phyloP scores from a whole-genome alignment of 2,329 filamentous ascomycete genomes.

The Colletotrichum sp. region DNA sequence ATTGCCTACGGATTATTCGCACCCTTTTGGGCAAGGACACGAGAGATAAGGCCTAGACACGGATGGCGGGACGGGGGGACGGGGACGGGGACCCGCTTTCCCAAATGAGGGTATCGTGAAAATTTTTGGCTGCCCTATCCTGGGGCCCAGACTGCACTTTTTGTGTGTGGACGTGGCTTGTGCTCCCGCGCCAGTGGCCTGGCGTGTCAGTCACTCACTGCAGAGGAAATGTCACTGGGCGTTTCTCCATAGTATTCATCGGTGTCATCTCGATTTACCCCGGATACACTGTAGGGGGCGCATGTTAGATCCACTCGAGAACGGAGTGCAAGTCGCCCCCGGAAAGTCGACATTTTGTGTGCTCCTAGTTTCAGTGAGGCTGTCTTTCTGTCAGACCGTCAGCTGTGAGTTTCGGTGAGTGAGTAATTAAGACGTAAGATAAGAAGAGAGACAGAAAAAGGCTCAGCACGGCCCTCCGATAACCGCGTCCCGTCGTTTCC shows the following conservation, averaged over 20 bases:
- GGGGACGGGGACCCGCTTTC: neutral
- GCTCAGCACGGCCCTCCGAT: neutral
- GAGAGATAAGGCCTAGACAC: neutral
- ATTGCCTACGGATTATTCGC: neutral
- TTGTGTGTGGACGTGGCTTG: neutral
- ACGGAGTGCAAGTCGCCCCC: neutral
- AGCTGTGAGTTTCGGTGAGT: neutral
- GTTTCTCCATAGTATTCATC: neutral
- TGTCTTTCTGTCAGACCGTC: neutral
- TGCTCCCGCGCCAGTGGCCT: neutral
- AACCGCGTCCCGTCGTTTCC: neutral
- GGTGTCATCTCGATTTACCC: constrained; percentile 4
- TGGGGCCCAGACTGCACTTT: neutral
- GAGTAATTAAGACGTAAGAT: neutral
- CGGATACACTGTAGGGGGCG: neutral
- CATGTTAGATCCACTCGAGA: neutral
- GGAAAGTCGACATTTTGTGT: neutral
- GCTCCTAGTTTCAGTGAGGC: neutral
- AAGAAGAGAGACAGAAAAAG: neutral
- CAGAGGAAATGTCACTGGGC: neutral
- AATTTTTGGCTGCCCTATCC: constrained; percentile 17
- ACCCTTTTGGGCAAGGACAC: neutral
- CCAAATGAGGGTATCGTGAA: constrained; percentile 21
- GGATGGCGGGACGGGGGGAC: neutral
- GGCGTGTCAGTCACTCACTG: neutral